phyloP scores from a whole-genome alignment of 2,329 filamentous ascomycete genomes.

The Fonsecaea nubica region DNA sequence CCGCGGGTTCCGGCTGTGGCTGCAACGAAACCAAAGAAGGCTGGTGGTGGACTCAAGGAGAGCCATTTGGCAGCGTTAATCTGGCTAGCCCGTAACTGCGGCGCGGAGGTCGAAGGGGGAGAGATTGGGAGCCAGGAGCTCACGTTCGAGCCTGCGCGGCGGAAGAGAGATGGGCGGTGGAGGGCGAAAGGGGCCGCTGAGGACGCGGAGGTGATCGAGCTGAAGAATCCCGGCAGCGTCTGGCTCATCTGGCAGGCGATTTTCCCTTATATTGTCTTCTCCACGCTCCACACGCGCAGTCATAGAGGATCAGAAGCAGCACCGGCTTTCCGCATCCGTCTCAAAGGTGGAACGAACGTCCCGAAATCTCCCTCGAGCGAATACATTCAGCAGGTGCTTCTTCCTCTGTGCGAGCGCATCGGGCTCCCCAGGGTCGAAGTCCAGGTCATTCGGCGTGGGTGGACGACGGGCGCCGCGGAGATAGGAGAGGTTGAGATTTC shows the following conservation, averaged over 20 bases:
- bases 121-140: constrained; percentile 47
- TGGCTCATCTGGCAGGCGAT: constrained; percentile 65
- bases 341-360: constrained; percentile 66
- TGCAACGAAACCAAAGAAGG: constrained; percentile 19
- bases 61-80: constrained; percentile 64
- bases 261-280: constrained; percentile 63
- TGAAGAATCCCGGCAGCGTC: constrained; percentile 60
- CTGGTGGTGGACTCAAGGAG: constrained; percentile 62
- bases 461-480: constrained; percentile 54
- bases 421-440: constrained; percentile 57
- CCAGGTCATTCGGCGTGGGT: constrained; percentile 58
- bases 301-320: not conserved
- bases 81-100: constrained; percentile 59
- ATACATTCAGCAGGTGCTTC: constrained; percentile 62
- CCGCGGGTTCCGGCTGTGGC: not conserved
- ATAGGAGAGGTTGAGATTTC: constrained; percentile 59
- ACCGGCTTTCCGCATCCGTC: constrained; percentile 48
- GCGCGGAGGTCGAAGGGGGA: constrained; percentile 50
- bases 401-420: constrained; percentile 59
- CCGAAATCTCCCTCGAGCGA: constrained; percentile 56
- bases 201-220: constrained; percentile 46
- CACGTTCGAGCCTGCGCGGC: constrained; percentile 40
- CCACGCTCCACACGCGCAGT: not conserved
- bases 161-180: not conserved
- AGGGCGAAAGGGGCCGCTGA: not conserved